Conservation (phyloP, 495 filamentous ascomycete species). For the Penicillium ochrochloron region DNA sequence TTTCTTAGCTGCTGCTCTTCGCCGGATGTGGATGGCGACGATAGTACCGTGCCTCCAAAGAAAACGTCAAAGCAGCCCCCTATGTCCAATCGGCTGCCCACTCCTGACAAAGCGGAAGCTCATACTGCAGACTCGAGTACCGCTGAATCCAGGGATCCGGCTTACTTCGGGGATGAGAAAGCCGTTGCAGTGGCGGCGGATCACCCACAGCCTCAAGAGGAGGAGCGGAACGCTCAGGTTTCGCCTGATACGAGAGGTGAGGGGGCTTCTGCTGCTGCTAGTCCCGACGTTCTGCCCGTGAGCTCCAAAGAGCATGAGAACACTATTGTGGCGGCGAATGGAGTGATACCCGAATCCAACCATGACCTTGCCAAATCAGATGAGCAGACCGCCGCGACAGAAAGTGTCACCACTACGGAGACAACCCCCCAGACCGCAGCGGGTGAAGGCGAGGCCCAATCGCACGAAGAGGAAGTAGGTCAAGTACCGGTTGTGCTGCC, state of each 20-base stretch:
- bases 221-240: conserved; percentile 30
- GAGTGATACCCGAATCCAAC: conserved; percentile 22
- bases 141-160: conserved; percentile 58
- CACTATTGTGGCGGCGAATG: conserved; percentile 11
- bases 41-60: conserved; percentile 66
- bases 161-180: conserved; percentile 57
- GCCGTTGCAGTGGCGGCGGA: conserved; percentile 41
- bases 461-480: conserved; percentile 39
- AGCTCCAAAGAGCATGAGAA: conserved; percentile 19
- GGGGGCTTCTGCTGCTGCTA: conserved; percentile 26
- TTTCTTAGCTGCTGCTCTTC: conserved; percentile 82
- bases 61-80: conserved; percentile 61
- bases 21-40: conserved; percentile 64
- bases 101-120: conserved; percentile 56
- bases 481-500: conserved; percentile 52
- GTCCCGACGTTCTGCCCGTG: conserved; percentile 18
- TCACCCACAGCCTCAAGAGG: conserved; percentile 39
- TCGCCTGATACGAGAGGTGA: conserved; percentile 32
- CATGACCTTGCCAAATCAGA: conserved; percentile 12
- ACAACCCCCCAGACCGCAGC: conserved; percentile 10
- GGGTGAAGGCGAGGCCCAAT: conserved; percentile 23
- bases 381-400: conserved; percentile 16
- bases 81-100: conserved; percentile 58
- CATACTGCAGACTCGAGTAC: conserved; percentile 57
- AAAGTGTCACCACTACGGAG: conserved; percentile 23